Base-by-base conservation (phyloP, 768 basidiomycete species). In the Leccinum subgranulosum region DNA sequence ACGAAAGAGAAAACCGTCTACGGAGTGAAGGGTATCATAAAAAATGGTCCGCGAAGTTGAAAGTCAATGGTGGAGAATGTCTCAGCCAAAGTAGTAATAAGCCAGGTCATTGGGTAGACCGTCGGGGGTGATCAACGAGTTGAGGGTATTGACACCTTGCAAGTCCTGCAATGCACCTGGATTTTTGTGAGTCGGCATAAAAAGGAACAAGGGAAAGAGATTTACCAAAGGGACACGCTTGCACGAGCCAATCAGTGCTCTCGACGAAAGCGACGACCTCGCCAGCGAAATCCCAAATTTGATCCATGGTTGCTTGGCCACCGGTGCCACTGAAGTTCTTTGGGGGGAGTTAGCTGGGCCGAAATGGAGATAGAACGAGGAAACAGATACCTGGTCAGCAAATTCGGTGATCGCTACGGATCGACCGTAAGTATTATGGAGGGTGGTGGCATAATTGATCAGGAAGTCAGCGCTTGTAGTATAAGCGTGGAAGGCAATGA, bases 401-500 rank as follows among this genome's bases (percentile, higher is more conserved):
- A 82, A 85, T 66, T 94, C 91, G 4, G 88, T 88, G 57, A 87
- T 69, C 76, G 75, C 79, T 56, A 92, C 67, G 19, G 66, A 64
- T 51, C 57, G 33, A 12, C 56, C 33, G 64, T 82, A 85, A 2
- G 72, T 73, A 41, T 60, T 58, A 66, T 89, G 73, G 64, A 81
- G 80, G 1, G 72, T 62, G 9, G 64, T 63, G 50, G 87, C 69
- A 70, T 85, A 87, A 12, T 56, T n/a, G 53, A 83, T 80, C 66
- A 93, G 75, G 10, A 73, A 68, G 0, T 75, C 39, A 8, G 79
- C 59, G 14, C 73, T 57, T 14, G 75, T 81, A 51, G 81, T 84
- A 69, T 97, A 96, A 69, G 75, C 86, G 68, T 97, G 94, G 51
- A 86, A 52, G 48, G 84, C 83, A 2, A 87, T 52, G 21, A 58